Conservation (phyloP, 2,329 filamentous ascomycete species). For the Sclerotiophoma versabilis region DNA sequence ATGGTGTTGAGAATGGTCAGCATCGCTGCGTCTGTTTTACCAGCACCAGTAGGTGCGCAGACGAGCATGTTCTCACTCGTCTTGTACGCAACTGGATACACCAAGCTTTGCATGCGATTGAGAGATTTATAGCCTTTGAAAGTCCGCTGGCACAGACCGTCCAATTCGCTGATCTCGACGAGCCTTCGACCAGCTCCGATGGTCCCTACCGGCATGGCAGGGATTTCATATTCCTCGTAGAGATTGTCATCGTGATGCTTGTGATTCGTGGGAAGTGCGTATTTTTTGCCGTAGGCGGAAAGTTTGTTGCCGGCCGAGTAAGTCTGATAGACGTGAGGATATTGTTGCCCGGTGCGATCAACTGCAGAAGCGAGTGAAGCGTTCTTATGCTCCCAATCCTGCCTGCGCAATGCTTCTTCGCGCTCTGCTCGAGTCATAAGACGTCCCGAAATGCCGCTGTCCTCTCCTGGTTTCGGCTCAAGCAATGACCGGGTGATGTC, state of each 20-base stretch:
- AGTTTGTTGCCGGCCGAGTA: conserved; percentile 87
- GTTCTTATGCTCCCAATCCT: conserved; percentile 85
- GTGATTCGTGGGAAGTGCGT: conserved; percentile 79
- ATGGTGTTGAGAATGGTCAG: conserved; percentile 91
- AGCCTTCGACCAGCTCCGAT: conserved; percentile 77
- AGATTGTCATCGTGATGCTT: conserved; percentile 74
- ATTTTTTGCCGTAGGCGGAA: conserved; percentile 80
- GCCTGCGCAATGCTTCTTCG: conserved; percentile 76
- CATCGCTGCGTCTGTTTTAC: conserved; percentile 99
- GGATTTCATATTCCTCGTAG: conserved; percentile 90
- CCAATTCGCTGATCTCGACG: conserved; percentile 80
- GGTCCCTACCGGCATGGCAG: conserved; percentile 79
- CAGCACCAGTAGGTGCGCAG: conserved; percentile 95
- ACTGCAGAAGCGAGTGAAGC: conserved; percentile 74
- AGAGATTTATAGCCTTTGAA: conserved; percentile 93
- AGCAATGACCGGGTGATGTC: conserved; percentile 61
- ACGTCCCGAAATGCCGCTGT: conserved; percentile 59
- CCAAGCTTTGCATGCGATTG: conserved; percentile 97
- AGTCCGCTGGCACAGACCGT: conserved; percentile 87
- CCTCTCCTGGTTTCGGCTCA: conserved; percentile 41
- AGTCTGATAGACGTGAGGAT: conserved; percentile 91
- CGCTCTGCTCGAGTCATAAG: conserved; percentile 79
- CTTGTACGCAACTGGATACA: conserved; percentile 93
- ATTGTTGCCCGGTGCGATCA: conserved; percentile 73
- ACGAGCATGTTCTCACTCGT: conserved; percentile 99